These are phyloP conservation scores for Waltergamsia citrina DNA, from an alignment of 2,329 filamentous ascomycete genomes.

Conservation along the genomic window DNA sequence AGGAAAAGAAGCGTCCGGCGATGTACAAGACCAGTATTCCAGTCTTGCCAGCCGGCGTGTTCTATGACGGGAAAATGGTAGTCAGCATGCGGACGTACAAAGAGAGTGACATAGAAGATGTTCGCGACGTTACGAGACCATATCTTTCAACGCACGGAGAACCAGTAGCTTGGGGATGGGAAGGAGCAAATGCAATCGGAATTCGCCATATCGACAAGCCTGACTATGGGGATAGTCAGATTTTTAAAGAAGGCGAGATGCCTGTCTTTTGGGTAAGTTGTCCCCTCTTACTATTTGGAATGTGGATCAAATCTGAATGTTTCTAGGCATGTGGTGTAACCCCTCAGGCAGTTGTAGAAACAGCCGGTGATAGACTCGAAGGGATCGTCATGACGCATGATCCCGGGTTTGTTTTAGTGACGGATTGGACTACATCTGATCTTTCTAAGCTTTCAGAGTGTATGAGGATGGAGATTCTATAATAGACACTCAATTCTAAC, in stretches of 20 bases:
- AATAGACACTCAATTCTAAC: too few relatives aligned
- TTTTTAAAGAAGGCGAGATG: constrained; percentile 28
- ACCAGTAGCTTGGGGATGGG: constrained; percentile 57
- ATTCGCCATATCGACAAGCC: constrained; percentile 41
- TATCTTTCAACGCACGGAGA: constrained; percentile 53
- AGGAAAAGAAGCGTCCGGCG: constrained; percentile 38
- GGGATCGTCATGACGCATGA: constrained; percentile 52
- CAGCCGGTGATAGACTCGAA: constrained; percentile 36
- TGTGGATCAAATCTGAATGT: constrained; percentile 39
- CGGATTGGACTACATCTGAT: too few relatives aligned
- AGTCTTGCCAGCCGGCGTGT: constrained; percentile 48
- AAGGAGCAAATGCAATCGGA: constrained; percentile 39
- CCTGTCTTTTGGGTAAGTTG: constrained; percentile 17
- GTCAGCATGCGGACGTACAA: constrained; percentile 56
- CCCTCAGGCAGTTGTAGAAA: constrained; percentile 54
- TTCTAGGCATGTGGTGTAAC: constrained; percentile 60
- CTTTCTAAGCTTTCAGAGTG: too few relatives aligned
- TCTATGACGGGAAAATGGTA: constrained; percentile 42
- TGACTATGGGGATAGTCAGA: constrained; percentile 46
- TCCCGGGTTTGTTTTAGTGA: too few relatives aligned
- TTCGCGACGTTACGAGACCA: constrained; percentile 43
- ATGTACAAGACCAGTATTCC: constrained; percentile 53
- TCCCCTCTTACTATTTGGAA: too few relatives aligned
- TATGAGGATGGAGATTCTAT: too few relatives aligned
- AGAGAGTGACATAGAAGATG: constrained; percentile 34